phyloP scores from a whole-genome alignment of 768 basidiomycete genomes.

The Auricularia cornea region DNA sequence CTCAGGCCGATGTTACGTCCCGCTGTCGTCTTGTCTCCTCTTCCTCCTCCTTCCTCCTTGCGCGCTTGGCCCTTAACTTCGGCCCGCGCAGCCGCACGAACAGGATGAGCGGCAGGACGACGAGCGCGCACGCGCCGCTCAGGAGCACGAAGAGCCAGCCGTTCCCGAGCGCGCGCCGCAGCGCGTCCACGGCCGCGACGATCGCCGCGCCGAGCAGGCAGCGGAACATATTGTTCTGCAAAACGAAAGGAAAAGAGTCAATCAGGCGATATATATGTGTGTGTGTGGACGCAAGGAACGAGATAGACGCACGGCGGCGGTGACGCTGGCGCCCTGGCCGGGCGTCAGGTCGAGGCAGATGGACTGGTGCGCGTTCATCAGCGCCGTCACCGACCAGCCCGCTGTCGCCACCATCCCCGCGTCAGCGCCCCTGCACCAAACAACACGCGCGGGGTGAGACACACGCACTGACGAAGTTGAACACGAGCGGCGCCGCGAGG shows the following conservation, averaged over 20 bases:
- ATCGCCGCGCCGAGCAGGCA: slow-evolving; percentile 12
- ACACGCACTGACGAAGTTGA: slow-evolving; percentile 19
- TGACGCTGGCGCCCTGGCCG: slow-evolving; percentile 21
- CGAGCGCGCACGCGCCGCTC: not conserved
- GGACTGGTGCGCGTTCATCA: slow-evolving; percentile 11
- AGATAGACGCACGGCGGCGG: slow-evolving; percentile 12
- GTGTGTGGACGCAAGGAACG: too few species aligned
- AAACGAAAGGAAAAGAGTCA: too few species aligned
- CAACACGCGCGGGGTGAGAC: not conserved
- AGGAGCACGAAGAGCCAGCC: not conserved
- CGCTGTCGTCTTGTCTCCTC: not conserved
- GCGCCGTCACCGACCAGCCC: slow-evolving; percentile 9
- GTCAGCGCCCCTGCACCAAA: not conserved
- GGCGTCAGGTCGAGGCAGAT: slow-evolving; percentile 25
- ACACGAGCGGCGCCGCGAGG: slow-evolving; percentile 19
- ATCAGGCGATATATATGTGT: too few species aligned
- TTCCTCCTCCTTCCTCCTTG: not conserved
- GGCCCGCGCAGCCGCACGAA: not conserved
- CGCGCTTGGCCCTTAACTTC: not conserved
- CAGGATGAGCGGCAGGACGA: not conserved
- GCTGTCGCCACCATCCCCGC: not conserved
- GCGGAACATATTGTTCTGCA: slow-evolving; percentile 16
- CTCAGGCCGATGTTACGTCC: not conserved
- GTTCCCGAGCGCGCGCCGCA: not conserved
- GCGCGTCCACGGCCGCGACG: slow-evolving; percentile 1